phyloP scores from a whole-genome alignment of 192 early-diverging fungal species.

The Coemansia sp. region DNA sequence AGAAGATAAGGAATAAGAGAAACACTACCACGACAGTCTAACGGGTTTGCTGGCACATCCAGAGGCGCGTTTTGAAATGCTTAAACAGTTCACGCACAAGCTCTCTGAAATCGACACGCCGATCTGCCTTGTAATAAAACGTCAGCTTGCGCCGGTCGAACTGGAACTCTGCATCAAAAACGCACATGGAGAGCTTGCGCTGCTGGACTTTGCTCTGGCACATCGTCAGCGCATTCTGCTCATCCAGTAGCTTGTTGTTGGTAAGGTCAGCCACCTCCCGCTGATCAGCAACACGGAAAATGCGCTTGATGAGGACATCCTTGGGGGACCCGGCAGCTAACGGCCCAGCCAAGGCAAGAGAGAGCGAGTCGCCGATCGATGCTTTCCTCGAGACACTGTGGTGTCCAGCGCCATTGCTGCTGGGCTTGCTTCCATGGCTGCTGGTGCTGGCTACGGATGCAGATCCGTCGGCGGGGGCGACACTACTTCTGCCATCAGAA shows the following conservation, averaged over 20 bases:
- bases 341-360: not conserved
- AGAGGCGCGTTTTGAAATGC: conserved; percentile 97
- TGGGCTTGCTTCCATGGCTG: conserved; percentile 1
- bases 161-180: conserved; percentile 97
- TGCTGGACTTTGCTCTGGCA: conserved; percentile 90
- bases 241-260: conserved; percentile 80
- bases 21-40: conserved; percentile 13
- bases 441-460: not conserved
- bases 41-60: conserved; percentile 69
- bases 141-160: conserved; percentile 97
- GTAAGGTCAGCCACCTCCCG: conserved; percentile 79
- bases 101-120: conserved; percentile 95
- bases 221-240: conserved; percentile 80
- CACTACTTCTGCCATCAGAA: conserved; percentile 17
- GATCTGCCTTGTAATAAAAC: conserved; percentile 92
- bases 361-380: conserved; percentile 1
- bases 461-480: conserved; percentile 11
- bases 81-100: conserved; percentile 95
- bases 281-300: conserved; percentile 78
- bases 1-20: conserved; percentile 1
- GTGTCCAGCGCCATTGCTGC: conserved; percentile 1
- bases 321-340: conserved; percentile 34
- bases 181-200: conserved; percentile 91
- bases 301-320: conserved; percentile 89
- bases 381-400: not conserved